phyloP scores from a whole-genome alignment of 2,329 filamentous ascomycete genomes.

The Colletotrichum kahawae region DNA sequence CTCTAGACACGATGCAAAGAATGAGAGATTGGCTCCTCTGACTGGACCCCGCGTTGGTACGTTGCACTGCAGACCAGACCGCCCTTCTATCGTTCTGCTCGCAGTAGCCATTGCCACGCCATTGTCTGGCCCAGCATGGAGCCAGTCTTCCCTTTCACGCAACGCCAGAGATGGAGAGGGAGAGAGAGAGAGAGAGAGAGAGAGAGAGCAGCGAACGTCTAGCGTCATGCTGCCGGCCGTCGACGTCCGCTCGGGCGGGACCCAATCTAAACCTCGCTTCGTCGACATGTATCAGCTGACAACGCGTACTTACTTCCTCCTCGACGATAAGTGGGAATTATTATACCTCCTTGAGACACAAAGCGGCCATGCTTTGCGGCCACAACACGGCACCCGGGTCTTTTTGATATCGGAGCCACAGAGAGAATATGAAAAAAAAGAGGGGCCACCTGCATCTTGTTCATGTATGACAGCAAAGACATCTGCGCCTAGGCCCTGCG shows the following conservation, averaged over 20 bases:
- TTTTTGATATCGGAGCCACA: background rate
- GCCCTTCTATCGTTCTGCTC: constrained; percentile 8
- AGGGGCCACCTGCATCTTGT: constrained; percentile 1
- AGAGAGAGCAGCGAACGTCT: background rate
- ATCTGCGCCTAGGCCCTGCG: constrained; percentile 16
- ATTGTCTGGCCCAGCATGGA: background rate
- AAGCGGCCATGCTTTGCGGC: background rate
- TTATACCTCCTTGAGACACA: background rate
- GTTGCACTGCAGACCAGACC: constrained; percentile 18
- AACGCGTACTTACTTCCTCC: background rate
- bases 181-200: background rate
- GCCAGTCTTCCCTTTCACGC: background rate
- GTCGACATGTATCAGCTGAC: background rate
- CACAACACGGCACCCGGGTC: background rate
- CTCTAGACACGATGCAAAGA: background rate
- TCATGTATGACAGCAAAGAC: constrained; percentile 21
- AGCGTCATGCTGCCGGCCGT: background rate
- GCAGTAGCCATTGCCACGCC: constrained; percentile 6
- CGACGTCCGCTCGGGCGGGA: background rate
- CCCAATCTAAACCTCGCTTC: background rate
- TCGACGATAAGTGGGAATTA: background rate
- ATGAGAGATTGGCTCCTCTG: background rate
- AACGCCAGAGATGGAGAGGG: background rate
- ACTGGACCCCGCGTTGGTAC: background rate
- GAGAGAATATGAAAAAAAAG: background rate